Evolutionary conservation across 768 basidiomycete genomes (phyloP).

Genomic region (Termitomyces sp.): DNA sequence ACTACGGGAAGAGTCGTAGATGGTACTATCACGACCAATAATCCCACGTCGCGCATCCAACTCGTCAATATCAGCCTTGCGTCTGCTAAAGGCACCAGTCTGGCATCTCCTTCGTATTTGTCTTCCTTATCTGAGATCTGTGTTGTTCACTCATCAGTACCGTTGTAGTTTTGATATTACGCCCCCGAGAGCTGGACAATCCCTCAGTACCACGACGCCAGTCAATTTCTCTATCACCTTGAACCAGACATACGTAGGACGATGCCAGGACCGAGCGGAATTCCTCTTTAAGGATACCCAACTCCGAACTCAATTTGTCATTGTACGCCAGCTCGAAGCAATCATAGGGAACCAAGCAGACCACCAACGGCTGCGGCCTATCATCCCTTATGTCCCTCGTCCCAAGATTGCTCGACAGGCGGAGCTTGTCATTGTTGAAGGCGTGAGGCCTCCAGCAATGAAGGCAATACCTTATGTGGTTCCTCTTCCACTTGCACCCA

Average conservation of each 20-base stretch:
- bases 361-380: slow-evolving; percentile 42
- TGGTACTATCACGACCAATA: slow-evolving; percentile 22
- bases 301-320: slow-evolving; percentile 41
- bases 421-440: slow-evolving; percentile 35
- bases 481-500: slow-evolving; percentile 31
- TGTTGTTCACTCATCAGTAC: background rate
- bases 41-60: slow-evolving; percentile 9
- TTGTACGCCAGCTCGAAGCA: slow-evolving; percentile 39
- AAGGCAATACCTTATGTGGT: slow-evolving; percentile 39
- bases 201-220: slow-evolving; percentile 19
- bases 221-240: slow-evolving; percentile 30
- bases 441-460: slow-evolving; percentile 36
- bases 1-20: slow-evolving; percentile 20
- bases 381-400: slow-evolving; percentile 41
- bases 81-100: slow-evolving; percentile 14
- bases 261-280: slow-evolving; percentile 52
- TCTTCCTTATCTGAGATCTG: background rate
- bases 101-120: slow-evolving; percentile 4
- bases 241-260: slow-evolving; percentile 34
- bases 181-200: background rate
- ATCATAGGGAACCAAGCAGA: slow-evolving; percentile 44
- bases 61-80: slow-evolving; percentile 7
- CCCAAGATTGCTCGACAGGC: slow-evolving; percentile 22
- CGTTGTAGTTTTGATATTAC: background rate
- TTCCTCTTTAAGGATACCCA: slow-evolving; percentile 45